These are phyloP conservation scores for Sphagnum magellanicum DNA, from an alignment of 228 moss, liverwort and hornwort species.

Conservation along the genomic window DNA sequence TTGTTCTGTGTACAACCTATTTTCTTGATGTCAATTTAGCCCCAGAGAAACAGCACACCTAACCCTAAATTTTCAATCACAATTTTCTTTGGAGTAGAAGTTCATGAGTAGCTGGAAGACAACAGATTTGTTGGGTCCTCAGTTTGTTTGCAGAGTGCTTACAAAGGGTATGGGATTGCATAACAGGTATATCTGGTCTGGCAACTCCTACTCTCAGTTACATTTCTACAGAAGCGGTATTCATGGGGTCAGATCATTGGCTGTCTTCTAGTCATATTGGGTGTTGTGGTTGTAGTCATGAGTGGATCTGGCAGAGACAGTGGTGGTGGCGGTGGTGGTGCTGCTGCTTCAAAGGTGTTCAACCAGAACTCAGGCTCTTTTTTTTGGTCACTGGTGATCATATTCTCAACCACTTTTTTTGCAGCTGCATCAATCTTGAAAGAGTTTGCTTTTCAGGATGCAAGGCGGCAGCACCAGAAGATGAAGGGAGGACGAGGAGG, in stretches of 20 bases:
- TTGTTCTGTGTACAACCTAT: no score
- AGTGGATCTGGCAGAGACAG: slow-evolving; percentile 49
- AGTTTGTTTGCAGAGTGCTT: no score
- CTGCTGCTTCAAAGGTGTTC: slow-evolving; percentile 2
- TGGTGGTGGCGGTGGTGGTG: neutral
- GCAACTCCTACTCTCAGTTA: slow-evolving; percentile 79
- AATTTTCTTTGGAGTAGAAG: no score
- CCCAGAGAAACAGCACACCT: no score
- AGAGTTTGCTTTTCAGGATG: slow-evolving; percentile 36
- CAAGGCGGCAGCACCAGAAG: neutral
- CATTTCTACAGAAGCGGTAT: slow-evolving; percentile 60
- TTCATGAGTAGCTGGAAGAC: no score
- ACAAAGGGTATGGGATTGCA: no score
- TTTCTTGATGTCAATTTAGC: no score
- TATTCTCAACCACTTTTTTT: slow-evolving; percentile 61
- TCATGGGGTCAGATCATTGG: slow-evolving; percentile 69
- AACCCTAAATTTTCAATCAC: no score
- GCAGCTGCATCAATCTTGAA: slow-evolving; percentile 81
- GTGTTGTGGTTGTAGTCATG: slow-evolving; percentile 75
- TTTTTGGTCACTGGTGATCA: slow-evolving; percentile 71
- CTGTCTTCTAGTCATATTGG: slow-evolving; percentile 70
- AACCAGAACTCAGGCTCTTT: slow-evolving; percentile 37
- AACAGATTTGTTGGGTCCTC: no score
- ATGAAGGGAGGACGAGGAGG: slow-evolving; percentile 39
- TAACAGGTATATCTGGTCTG: slow-evolving; percentile 78